phyloP scores from a whole-genome alignment of 169 alveolate species.

The Theileria annulata region DNA sequence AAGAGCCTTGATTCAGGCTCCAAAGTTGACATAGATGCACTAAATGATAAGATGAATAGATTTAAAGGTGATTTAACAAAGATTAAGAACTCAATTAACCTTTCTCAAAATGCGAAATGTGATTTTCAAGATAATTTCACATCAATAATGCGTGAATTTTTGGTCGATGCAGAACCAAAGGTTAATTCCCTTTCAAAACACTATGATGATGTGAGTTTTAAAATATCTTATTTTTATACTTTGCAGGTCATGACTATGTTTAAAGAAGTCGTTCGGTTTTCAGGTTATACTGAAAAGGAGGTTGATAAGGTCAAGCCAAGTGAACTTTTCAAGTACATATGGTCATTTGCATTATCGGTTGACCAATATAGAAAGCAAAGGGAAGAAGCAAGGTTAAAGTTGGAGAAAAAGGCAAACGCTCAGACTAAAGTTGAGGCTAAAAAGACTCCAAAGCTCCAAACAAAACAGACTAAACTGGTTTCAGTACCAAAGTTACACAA shows the following conservation, averaged over 20 bases:
- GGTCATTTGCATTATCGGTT: slow-evolving; percentile 81
- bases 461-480: slow-evolving; percentile 25
- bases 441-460: slow-evolving; percentile 25
- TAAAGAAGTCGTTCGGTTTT: slow-evolving; percentile 75
- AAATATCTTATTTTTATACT: slow-evolving; percentile 35
- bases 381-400: slow-evolving; percentile 73
- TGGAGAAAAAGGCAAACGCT: slow-evolving; percentile 71
- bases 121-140: slow-evolving; percentile 72
- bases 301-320: slow-evolving; percentile 79
- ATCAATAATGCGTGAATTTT: slow-evolving; percentile 59
- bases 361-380: slow-evolving; percentile 80
- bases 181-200: slow-evolving; percentile 62
- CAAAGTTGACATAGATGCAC: slow-evolving; percentile 70
- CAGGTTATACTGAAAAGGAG: slow-evolving; percentile 86
- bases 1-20: slow-evolving; percentile 67
- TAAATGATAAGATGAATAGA: slow-evolving; percentile 66
- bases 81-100: slow-evolving; percentile 68
- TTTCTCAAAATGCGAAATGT: slow-evolving; percentile 57
- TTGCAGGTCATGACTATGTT: slow-evolving; percentile 72
- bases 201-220: slow-evolving; percentile 46
- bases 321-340: slow-evolving; percentile 81
- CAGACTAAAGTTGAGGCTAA: slow-evolving; percentile 60
- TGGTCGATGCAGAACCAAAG: slow-evolving; percentile 76
- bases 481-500: slow-evolving; percentile 55
- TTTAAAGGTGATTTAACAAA: slow-evolving; percentile 68